These are phyloP conservation scores for Magnaporthiopsis poae DNA, from an alignment of 2,329 filamentous ascomycete species.

Conservation along the genomic window DNA sequence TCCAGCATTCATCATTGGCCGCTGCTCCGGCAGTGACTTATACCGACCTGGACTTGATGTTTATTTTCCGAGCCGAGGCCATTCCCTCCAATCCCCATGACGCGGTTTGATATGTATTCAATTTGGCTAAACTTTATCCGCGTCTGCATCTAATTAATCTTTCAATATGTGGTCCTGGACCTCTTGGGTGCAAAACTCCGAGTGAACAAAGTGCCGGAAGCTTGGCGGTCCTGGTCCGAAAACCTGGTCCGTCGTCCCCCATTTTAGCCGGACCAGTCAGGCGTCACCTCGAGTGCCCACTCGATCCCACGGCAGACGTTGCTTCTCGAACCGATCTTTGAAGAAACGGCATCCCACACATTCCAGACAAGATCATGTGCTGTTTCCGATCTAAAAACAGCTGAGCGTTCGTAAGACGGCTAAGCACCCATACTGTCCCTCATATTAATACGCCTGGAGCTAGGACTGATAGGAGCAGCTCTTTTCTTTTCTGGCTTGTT, in stretches of 20 bases:
- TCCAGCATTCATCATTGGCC: too few species aligned
- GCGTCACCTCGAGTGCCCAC: too few species aligned
- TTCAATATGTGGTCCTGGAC: too few species aligned
- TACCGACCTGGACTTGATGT: too few species aligned
- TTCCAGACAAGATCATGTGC: too few species aligned
- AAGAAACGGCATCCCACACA: background rate
- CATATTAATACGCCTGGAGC: background rate
- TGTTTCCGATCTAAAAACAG: background rate
- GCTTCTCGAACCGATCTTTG: background rate
- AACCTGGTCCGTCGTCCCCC: too few species aligned
- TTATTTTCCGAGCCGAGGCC: too few species aligned
- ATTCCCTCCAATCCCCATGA: background rate
- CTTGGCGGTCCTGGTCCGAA: background rate
- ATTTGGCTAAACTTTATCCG: background rate
- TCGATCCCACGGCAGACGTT: background rate
- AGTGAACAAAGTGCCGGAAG: background rate
- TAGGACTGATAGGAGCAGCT: background rate
- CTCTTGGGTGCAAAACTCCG: too few species aligned
- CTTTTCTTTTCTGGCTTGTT: background rate
- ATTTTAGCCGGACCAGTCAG: background rate
- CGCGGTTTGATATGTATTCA: background rate
- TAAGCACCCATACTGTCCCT: background rate
- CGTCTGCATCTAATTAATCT: background rate
- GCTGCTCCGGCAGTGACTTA: too few species aligned
- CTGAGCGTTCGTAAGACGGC: background rate